Evolutionary conservation across 2,329 filamentous ascomycete species (phyloP).

Genomic region (Sarocladium oryzae): DNA sequence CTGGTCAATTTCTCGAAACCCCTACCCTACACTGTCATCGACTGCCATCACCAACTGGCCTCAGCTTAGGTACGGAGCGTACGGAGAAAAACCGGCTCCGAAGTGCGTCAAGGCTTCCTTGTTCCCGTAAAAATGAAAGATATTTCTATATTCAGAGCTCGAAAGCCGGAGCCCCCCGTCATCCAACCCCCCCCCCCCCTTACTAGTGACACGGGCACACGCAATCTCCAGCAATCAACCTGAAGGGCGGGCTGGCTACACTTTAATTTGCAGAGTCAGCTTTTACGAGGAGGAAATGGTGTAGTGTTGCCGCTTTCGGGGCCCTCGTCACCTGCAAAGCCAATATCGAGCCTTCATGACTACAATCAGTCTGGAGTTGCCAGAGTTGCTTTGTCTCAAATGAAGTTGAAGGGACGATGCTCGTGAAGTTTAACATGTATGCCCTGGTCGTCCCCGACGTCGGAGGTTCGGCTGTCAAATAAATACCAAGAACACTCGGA

Average conservation of each 20-base stretch:
- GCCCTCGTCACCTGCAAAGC: neutral
- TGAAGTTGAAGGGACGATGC: no score
- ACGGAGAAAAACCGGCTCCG: no score
- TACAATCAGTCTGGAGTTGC: neutral
- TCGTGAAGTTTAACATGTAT: no score
- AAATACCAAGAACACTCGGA: no score
- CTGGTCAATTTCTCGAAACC: no score
- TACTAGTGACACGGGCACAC: neutral
- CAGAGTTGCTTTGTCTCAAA: neutral
- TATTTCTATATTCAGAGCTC: neutral
- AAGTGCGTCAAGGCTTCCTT: no score
- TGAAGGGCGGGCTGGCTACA: neutral
- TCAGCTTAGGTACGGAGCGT: no score
- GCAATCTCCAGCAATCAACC: slow-evolving; percentile 7
- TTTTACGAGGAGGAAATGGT: neutral
- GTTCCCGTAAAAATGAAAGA: neutral
- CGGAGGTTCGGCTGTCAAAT: no score
- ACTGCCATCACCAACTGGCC: no score
- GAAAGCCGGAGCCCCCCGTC: neutral
- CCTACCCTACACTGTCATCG: no score
- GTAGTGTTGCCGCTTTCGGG: neutral
- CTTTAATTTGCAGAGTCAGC: neutral
- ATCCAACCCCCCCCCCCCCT: neutral
- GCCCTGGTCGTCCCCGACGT: no score
- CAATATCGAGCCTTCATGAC: neutral